Conservation (phyloP, 2,329 filamentous ascomycete genomes). For the Ambrosiella xylebori region DNA sequence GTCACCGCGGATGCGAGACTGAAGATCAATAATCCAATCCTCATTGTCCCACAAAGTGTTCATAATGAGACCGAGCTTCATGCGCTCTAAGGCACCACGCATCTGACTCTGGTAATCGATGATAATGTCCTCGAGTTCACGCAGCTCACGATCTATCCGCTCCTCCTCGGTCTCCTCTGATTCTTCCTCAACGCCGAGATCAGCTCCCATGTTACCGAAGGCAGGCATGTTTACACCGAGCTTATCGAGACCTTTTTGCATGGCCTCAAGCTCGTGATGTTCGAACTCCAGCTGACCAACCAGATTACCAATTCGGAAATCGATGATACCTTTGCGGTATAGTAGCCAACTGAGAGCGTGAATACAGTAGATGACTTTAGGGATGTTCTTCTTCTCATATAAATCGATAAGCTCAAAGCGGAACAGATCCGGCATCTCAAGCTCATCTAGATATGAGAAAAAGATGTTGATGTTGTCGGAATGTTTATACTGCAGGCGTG, state of each 20-base stretch:
- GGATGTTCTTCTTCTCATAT: conserved; percentile 99
- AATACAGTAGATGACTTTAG: conserved; percentile 97
- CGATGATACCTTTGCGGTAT: conserved; percentile 83
- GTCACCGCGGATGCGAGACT: conserved; percentile 73
- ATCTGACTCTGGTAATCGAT: conserved; percentile 75
- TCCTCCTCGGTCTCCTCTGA: conserved; percentile 84
- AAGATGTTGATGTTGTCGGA: conserved; percentile 97
- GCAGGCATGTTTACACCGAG: conserved; percentile 91
- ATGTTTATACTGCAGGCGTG: conserved; percentile 79
- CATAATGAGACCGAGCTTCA: conserved; percentile 69
- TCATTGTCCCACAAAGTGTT: conserved; percentile 79
- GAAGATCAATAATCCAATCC: conserved; percentile 59
- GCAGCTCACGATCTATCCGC: conserved; percentile 62
- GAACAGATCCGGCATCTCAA: conserved; percentile 87
- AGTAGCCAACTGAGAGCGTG: conserved; percentile 96
- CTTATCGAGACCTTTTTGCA: conserved; percentile 92
- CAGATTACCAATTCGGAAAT: conserved; percentile 90
- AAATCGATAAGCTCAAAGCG: conserved; percentile 93
- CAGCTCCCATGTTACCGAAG: conserved; percentile 92
- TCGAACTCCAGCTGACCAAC: conserved; percentile 95
- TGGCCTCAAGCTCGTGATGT: conserved; percentile 90
- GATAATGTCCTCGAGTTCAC: conserved; percentile 55
- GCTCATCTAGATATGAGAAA: conserved; percentile 80
- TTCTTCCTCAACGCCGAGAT: conserved; percentile 66
- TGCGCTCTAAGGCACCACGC: conserved; percentile 59